Evolutionary conservation across 306 rosid species (phyloP).

Genomic region (Notholithocarpus densiflorus): DNA sequence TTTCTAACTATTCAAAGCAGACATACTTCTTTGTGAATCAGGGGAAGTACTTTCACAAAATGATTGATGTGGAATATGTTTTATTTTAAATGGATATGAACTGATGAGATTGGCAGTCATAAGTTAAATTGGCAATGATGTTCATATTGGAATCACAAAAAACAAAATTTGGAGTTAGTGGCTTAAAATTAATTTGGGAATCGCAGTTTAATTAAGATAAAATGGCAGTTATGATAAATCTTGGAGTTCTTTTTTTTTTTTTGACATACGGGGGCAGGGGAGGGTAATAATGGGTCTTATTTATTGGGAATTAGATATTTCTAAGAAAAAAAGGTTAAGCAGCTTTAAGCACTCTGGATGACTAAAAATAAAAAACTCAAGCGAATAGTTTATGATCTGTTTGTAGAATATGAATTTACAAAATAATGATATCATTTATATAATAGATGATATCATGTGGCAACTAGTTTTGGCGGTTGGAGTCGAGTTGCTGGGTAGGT

Average conservation of each 20-base stretch:
- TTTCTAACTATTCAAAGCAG: slow-evolving; percentile 74
- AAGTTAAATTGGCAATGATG: background rate
- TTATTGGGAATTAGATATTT: no score
- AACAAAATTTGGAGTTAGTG: background rate
- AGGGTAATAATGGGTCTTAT: no score
- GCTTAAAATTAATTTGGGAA: background rate
- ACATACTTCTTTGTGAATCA: slow-evolving; percentile 94
- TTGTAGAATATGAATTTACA: no score
- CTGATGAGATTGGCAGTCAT: background rate
- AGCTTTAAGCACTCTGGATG: no score
- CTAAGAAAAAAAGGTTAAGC: background rate
- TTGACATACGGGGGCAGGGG: no score
- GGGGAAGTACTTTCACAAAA: slow-evolving; percentile 72
- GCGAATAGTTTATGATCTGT: no score
- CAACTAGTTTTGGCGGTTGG: no score
- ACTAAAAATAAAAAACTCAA: no score
- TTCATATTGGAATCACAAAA: background rate
- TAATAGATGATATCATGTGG: no score
- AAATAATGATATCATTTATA: no score
- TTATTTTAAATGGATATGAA: background rate
- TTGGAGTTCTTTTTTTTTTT: no score
- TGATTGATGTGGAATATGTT: background rate
- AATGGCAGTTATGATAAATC: background rate
- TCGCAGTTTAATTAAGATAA: background rate
- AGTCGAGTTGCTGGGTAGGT: no score